Conservation (phyloP, 805 yeast genomes). For the Lipomyces starkeyi region DNA sequence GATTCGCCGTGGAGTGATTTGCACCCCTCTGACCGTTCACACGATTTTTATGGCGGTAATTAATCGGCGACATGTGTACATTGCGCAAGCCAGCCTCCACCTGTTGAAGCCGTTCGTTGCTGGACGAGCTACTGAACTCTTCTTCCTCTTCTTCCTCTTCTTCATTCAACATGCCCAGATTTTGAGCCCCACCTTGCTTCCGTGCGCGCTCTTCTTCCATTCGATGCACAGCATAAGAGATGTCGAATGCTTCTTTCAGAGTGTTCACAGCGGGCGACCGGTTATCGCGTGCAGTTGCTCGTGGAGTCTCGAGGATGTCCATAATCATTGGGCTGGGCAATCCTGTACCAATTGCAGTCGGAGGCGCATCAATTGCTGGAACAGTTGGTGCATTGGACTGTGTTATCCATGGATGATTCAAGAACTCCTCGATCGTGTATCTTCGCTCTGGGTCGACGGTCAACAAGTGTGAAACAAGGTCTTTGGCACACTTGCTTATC, state of each 20-base stretch:
- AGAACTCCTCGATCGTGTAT: conserved; percentile 72
- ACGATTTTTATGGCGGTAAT: conserved; percentile 9
- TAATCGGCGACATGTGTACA: conserved; percentile 33
- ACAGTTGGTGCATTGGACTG: conserved; percentile 43
- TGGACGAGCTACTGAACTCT: conserved; percentile 19
- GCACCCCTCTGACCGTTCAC: neutral
- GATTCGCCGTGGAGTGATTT: conserved; percentile 6
- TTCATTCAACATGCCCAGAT: conserved; percentile 48
- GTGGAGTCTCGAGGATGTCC: conserved; percentile 37
- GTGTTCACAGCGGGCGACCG: conserved; percentile 70
- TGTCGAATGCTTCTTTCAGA: conserved; percentile 83
- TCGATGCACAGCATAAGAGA: conserved; percentile 84
- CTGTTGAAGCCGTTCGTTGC: conserved; percentile 28
- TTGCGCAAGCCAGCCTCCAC: conserved; percentile 36
- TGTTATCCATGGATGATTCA: conserved; percentile 78
- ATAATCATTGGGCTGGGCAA: conserved; percentile 30
- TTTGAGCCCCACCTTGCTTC: conserved; percentile 38
- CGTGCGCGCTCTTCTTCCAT: conserved; percentile 66
- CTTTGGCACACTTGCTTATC: conserved; percentile 69
- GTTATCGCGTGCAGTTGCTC: conserved; percentile 19
- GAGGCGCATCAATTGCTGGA: conserved; percentile 39
- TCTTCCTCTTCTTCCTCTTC: conserved; percentile 47
- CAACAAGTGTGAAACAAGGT: conserved; percentile 67
- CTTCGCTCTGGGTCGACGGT: conserved; percentile 74
- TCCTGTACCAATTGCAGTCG: neutral